Evolutionary conservation across 2,329 filamentous ascomycete species (phyloP).

Genomic region (Botrytis pseudocinerea): DNA sequence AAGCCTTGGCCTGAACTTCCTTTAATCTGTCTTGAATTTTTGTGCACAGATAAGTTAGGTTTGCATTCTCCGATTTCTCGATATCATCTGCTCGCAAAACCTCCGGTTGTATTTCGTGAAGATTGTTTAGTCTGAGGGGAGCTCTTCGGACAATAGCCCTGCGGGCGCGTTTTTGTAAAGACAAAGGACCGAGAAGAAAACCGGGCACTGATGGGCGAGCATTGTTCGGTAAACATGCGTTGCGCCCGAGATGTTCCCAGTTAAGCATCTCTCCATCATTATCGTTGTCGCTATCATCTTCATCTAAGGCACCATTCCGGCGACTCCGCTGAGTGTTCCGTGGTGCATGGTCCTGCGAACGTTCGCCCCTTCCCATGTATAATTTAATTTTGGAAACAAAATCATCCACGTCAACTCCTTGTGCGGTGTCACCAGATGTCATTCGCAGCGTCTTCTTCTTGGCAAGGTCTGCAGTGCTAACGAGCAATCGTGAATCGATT

Average conservation of each 20-base stretch:
- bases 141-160: constrained; percentile 70
- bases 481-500: constrained; percentile 83
- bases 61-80: constrained; percentile 71
- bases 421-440: constrained; percentile 68
- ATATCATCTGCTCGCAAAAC: constrained; percentile 75
- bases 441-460: constrained; percentile 76
- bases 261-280: constrained; percentile 77
- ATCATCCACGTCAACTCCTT: constrained; percentile 84
- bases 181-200: constrained; percentile 85
- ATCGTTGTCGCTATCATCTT: constrained; percentile 63
- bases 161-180: constrained; percentile 80
- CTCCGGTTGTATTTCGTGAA: constrained; percentile 73
- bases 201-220: constrained; percentile 74
- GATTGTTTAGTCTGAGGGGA: constrained; percentile 63
- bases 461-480: constrained; percentile 76
- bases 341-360: constrained; percentile 53
- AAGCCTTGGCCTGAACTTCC: constrained; percentile 49
- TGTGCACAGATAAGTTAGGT: constrained; percentile 76
- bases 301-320: constrained; percentile 40
- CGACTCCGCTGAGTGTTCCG: constrained; percentile 42
- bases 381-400: constrained; percentile 87
- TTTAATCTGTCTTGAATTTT: constrained; percentile 67
- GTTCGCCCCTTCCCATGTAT: constrained; percentile 73
- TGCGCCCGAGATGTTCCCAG: constrained; percentile 80
- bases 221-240: constrained; percentile 72